Evolutionary conservation across 78 protist genomes (phyloP).

Genomic region (Monosiga brevicollis): DNA sequence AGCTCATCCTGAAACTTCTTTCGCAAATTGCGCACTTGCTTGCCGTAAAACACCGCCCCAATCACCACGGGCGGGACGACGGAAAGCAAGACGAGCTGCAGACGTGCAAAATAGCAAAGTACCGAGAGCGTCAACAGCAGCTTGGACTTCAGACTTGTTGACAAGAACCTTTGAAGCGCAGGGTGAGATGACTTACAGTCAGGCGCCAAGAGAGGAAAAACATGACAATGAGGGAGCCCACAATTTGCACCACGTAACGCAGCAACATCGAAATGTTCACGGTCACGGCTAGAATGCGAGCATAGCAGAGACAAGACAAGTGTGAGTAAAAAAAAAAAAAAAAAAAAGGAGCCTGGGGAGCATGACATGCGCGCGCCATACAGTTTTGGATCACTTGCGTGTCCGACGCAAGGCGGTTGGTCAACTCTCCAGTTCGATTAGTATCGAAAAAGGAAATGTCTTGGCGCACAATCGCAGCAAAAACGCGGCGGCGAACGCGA

Average conservation of each 20-base stretch:
- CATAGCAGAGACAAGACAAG: too few relatives aligned
- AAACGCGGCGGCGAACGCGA: conserved; percentile 31
- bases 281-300: conserved; percentile 32
- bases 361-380: too few relatives aligned
- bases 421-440: too few relatives aligned
- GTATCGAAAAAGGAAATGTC: conserved; percentile 86
- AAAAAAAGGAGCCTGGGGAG: too few relatives aligned
- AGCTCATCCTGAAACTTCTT: conserved; percentile 15
- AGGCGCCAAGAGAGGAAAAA: conserved; percentile 57
- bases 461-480: conserved; percentile 48
- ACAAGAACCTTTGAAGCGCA: too few relatives aligned
- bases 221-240: conserved; percentile 38
- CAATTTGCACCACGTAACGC: conserved; percentile 27
- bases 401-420: too few relatives aligned
- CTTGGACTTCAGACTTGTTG: too few relatives aligned
- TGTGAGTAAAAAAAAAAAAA: too few relatives aligned
- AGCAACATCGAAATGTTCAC: conserved; percentile 55
- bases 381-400: conserved; percentile 57
- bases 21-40: conserved; percentile 24
- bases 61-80: conserved; percentile 49
- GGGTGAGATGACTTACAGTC: too few relatives aligned
- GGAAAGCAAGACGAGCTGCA: conserved; percentile 53
- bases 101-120: too few relatives aligned
- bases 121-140: too few relatives aligned
- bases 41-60: conserved; percentile 44